phyloP scores from a whole-genome alignment of 2,329 filamentous ascomycete genomes.

The Aspergillus fumigatiaffinis region DNA sequence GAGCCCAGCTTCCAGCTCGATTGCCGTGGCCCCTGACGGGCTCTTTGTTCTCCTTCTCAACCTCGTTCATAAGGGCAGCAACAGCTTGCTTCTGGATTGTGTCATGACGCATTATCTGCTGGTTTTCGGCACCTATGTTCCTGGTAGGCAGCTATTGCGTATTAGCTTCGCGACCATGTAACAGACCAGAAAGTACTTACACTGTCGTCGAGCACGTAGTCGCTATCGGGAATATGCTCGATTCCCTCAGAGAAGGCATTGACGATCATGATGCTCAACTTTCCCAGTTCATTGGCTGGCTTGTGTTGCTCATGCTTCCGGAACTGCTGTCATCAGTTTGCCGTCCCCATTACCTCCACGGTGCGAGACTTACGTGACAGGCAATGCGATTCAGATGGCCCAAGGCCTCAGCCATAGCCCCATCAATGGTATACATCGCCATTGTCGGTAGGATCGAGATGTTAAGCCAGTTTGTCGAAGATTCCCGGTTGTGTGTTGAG shows the following conservation, averaged over 20 bases:
- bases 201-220: constrained; percentile 15
- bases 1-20: constrained; percentile 18
- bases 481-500: neutral
- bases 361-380: constrained; percentile 21
- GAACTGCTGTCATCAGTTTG: constrained; percentile 22
- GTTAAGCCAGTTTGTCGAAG: neutral
- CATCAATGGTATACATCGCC: constrained; percentile 20
- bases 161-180: neutral
- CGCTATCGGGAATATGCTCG: constrained; percentile 16
- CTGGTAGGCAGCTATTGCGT: constrained; percentile 1
- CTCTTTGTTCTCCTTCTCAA: constrained; percentile 9
- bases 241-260: constrained; percentile 30
- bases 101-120: neutral
- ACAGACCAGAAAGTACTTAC: constrained; percentile 8
- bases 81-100: constrained; percentile 12
- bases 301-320: constrained; percentile 25
- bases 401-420: constrained; percentile 28
- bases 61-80: constrained; percentile 10
- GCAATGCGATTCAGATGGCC: constrained; percentile 22
- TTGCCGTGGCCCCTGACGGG: constrained; percentile 1
- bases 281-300: constrained; percentile 34
- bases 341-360: neutral
- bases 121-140: neutral
- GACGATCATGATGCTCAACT: constrained; percentile 30
- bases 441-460: constrained; percentile 6